Conservation (phyloP, 176 grass and related monocot species). For the Elymus sibiricus region DNA sequence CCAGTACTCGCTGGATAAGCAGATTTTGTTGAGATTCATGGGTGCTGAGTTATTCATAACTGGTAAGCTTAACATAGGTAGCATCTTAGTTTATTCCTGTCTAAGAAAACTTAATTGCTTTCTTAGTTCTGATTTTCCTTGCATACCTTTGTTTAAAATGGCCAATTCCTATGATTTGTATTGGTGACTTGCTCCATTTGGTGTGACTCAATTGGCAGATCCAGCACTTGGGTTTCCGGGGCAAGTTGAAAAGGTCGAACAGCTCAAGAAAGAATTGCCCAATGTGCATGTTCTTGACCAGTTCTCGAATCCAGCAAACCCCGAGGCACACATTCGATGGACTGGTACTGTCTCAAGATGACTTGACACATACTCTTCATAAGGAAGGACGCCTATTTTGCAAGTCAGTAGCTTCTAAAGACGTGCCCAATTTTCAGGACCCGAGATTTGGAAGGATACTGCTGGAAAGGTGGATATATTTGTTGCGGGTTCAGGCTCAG, state of each 20-base stretch:
- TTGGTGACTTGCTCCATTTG: neutral
- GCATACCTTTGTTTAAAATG: neutral
- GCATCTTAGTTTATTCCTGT: neutral
- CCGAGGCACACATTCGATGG: slow-evolving; percentile 51
- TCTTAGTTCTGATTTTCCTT: neutral
- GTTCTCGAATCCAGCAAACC: slow-evolving; percentile 54
- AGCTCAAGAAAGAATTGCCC: slow-evolving; percentile 51
- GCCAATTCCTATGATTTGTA: neutral
- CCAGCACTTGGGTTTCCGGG: slow-evolving; percentile 57
- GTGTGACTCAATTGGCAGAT: slow-evolving; percentile 35
- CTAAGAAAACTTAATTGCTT: neutral
- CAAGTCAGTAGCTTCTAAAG: neutral
- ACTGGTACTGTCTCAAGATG: slow-evolving; percentile 41
- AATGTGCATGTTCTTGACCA: slow-evolving; percentile 59
- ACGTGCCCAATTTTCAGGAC: slow-evolving; percentile 22
- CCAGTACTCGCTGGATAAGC: slow-evolving; percentile 62
- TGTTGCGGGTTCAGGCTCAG: slow-evolving; percentile 54
- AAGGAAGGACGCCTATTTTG: neutral
- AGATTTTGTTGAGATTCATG: slow-evolving; percentile 62
- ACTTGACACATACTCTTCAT: neutral
- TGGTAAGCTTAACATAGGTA: slow-evolving; percentile 18
- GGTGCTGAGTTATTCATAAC: slow-evolving; percentile 58
- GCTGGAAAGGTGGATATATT: slow-evolving; percentile 50
- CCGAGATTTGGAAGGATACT: slow-evolving; percentile 64
- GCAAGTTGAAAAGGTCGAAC: slow-evolving; percentile 35